Conservation (phyloP, 306 rosid species). For the Neltuma alba region DNA sequence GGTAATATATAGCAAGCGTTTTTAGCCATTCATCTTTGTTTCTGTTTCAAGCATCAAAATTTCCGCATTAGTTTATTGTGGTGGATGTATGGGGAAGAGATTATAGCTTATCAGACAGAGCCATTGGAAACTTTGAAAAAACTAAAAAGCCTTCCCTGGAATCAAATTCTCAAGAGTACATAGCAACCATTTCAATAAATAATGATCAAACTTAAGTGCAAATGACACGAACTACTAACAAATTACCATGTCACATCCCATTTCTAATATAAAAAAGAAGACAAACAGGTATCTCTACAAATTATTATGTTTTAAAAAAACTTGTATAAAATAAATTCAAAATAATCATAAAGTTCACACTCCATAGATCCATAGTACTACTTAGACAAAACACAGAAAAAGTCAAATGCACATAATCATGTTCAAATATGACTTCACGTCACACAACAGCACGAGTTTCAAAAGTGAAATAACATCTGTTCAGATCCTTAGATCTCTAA, state of each 20-base stretch:
- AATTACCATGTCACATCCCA: not conserved
- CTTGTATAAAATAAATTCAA: not conserved
- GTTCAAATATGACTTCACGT: conserved; percentile 2
- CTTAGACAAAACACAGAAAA: not conserved
- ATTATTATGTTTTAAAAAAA: not conserved
- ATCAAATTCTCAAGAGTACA: not conserved
- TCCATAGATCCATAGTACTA: not conserved
- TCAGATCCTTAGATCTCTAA: not conserved
- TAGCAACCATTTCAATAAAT: not conserved
- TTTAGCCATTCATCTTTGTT: not conserved
- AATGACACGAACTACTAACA: conserved; percentile 3
- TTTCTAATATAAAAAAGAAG: not conserved
- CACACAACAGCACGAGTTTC: conserved; percentile 2
- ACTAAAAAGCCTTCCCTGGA: not conserved
- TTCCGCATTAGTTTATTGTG: not conserved
- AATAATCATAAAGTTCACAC: not conserved
- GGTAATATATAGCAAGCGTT: not conserved
- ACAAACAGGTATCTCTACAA: not conserved
- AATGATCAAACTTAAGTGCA: not conserved
- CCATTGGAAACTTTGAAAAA: not conserved
- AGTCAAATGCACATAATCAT: conserved; percentile 10
- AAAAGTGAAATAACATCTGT: not conserved
- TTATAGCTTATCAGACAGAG: not conserved
- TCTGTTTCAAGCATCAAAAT: not conserved
- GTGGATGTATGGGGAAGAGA: not conserved